Conservation (phyloP, 495 filamentous ascomycete genomes). For the Penicillium fimorum region DNA sequence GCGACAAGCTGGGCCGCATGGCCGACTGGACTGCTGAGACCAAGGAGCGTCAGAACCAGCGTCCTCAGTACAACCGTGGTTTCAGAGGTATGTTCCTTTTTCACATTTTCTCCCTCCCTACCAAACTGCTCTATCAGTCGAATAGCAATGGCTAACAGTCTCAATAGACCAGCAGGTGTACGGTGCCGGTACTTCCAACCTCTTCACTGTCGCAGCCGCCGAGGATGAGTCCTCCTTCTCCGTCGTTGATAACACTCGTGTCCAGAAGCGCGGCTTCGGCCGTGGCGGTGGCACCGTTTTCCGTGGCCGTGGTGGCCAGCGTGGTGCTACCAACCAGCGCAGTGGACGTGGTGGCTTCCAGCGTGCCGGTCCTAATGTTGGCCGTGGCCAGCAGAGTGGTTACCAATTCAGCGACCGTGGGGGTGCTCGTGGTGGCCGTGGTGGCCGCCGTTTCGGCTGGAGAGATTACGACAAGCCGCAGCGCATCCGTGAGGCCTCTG, state of each 20-base stretch:
- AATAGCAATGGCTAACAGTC: conserved; percentile 6
- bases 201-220: conserved; percentile 85
- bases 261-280: conserved; percentile 83
- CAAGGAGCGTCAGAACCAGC: conserved; percentile 77
- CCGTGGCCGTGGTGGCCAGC: conserved; percentile 72
- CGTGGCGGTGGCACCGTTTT: conserved; percentile 83
- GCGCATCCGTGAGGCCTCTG: conserved; percentile 89
- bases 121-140: neutral
- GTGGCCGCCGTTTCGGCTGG: conserved; percentile 91
- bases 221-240: conserved; percentile 98
- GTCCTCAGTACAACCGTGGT: conserved; percentile 86
- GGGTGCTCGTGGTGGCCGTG: conserved; percentile 49
- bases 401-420: conserved; percentile 56
- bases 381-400: conserved; percentile 61
- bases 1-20: conserved; percentile 98
- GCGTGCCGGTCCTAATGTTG: conserved; percentile 57
- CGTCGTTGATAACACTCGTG: conserved; percentile 90
- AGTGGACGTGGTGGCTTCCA: conserved; percentile 63
- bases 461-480: conserved; percentile 98
- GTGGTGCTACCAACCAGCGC: conserved; percentile 51
- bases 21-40: conserved; percentile 96
- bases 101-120: conserved; percentile 14
- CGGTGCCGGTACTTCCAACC: conserved; percentile 79
- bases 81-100: conserved; percentile 69
- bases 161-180: conserved; percentile 89